Conservation (phyloP, 371 early-diverging fungal species). For the Parasitella parasitica region DNA sequence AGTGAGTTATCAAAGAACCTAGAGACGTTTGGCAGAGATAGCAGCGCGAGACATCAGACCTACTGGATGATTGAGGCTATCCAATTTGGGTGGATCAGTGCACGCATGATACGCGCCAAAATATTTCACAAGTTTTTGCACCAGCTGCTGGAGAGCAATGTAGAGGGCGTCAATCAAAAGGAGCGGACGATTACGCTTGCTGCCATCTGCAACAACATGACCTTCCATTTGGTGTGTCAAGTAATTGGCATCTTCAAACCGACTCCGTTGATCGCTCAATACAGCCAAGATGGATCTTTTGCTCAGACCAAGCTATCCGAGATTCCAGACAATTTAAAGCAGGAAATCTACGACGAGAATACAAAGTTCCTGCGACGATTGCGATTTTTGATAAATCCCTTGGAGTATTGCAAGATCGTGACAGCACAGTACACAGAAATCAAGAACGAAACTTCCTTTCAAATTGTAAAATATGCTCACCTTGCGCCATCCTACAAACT, state of each 20-base stretch:
- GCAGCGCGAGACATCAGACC: background rate
- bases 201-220: conserved; percentile 8
- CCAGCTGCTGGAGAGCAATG: conserved; percentile 1
- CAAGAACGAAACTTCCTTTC: background rate
- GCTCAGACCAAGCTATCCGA: background rate
- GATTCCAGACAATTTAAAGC: conserved; percentile 7
- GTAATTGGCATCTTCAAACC: conserved; percentile 20
- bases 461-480: background rate
- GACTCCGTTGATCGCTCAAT: background rate
- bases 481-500: conserved; percentile 8
- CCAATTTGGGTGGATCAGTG: conserved; percentile 46
- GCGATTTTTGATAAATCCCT: background rate
- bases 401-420: background rate
- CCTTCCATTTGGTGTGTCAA: background rate
- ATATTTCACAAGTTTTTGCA: conserved; percentile 43
- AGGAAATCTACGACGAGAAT: background rate
- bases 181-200: conserved; percentile 1
- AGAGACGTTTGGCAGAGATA: background rate
- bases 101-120: conserved; percentile 42
- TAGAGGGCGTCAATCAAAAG: conserved; percentile 19
- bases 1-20: background rate
- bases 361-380: conserved; percentile 22
- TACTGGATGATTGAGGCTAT: conserved; percentile 34
- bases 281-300: background rate
- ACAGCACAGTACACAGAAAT: background rate